phyloP scores from a whole-genome alignment of 257 asterid genomes.

The Solanum commersonii region DNA sequence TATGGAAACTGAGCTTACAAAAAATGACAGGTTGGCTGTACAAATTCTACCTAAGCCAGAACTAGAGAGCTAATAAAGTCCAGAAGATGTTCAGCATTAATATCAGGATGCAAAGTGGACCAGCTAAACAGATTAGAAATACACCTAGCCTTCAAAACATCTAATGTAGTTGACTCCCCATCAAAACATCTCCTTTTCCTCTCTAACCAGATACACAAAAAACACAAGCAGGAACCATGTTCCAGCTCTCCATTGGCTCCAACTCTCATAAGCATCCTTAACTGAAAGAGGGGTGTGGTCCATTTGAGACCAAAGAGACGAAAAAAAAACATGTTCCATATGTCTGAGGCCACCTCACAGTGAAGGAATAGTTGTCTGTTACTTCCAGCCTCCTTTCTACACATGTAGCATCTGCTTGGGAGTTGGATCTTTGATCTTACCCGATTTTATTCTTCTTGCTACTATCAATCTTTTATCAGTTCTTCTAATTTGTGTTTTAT shows the following conservation, averaged over 20 bases:
- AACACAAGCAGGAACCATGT: background rate
- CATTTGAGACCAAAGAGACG: background rate
- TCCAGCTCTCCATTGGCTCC: background rate
- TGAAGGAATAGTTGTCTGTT: background rate
- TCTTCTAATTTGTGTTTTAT: background rate
- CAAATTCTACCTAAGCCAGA: background rate
- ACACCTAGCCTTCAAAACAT: background rate
- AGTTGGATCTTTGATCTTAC: background rate
- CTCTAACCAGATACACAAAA: background rate
- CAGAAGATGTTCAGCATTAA: background rate
- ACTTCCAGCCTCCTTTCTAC: background rate
- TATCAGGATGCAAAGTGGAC: background rate
- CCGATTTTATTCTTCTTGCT: background rate
- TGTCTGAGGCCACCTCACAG: background rate
- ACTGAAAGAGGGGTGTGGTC: background rate
- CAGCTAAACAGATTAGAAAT: background rate
- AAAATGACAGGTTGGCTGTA: background rate
- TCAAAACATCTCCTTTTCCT: background rate
- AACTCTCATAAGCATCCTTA: background rate
- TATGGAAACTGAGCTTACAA: background rate
- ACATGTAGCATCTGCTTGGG: background rate
- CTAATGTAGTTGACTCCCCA: background rate
- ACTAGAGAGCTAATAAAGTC: background rate
- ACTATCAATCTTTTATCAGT: background rate
- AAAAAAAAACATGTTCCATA: background rate